phyloP scores from a whole-genome alignment of 176 grass and related monocot genomes.

The Triticum monococcum region DNA sequence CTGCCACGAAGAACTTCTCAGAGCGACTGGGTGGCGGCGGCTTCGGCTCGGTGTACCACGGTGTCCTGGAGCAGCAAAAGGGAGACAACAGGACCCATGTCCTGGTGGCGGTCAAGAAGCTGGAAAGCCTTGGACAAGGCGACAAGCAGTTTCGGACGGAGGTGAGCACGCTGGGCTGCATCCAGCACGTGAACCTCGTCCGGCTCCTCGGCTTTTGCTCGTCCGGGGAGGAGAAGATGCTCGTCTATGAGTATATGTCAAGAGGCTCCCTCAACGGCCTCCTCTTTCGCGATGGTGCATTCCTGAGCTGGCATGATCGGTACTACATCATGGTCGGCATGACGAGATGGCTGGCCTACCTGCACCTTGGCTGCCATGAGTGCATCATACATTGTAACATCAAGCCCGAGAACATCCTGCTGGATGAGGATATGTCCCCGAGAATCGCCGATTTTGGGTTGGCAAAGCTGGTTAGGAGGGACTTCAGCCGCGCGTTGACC shows the following conservation, averaged over 20 bases:
- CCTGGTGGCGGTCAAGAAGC: constrained; percentile 18
- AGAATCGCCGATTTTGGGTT: constrained; percentile 15
- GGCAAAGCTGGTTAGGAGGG: constrained; percentile 26
- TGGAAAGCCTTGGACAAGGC: constrained; percentile 6
- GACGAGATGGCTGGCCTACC: background rate
- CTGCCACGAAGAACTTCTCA: constrained; percentile 36
- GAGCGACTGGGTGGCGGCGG: background rate
- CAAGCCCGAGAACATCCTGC: background rate
- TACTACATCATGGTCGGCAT: constrained; percentile 19
- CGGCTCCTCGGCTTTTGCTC: constrained; percentile 29
- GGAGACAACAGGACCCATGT: no score
- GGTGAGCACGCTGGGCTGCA: constrained; percentile 1
- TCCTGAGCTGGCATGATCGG: background rate
- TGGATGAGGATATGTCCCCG: constrained; percentile 1
- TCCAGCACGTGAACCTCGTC: constrained; percentile 34
- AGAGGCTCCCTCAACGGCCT: constrained; percentile 13
- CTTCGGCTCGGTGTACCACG: constrained; percentile 27
- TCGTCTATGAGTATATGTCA: constrained; percentile 44
- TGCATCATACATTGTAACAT: constrained; percentile 1
- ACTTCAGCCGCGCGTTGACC: constrained; percentile 6
- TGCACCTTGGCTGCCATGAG: constrained; percentile 5
- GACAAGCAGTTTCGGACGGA: constrained; percentile 30
- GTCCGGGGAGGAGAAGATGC: background rate
- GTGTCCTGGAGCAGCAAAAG: background rate
- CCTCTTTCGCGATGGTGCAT: no score